Evolutionary conservation across 1,284 basidiomycete genomes (phyloP), one percentile per base, ranked within the genome.

Genomic region (Dichomitus squalens): DNA sequence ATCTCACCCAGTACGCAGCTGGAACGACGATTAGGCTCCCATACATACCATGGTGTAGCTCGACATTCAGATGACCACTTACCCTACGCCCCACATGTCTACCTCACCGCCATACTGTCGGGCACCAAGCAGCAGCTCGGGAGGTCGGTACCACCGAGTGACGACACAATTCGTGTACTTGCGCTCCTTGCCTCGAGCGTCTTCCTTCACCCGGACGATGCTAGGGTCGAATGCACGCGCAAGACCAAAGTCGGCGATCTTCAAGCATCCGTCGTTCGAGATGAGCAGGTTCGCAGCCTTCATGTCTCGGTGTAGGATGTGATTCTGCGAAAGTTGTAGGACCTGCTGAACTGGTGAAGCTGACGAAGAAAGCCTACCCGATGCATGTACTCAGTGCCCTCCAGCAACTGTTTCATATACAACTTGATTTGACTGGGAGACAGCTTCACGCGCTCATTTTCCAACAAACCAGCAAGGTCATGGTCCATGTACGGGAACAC

Each of bases 401-500:
- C 90, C 29, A 98, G 80, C 29, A 99, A 82, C 73, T 99, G 96
- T 73, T 89, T 90, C 87, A 97, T 93, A 72, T 98, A 96, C 40
- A 97, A 77, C 77, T 99, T 99, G 76, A 98, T 95, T 59, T 93
- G 86, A 65, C 90, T 93, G 34, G 88, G 87, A 47, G 82, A 80
- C 14, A 93, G 78, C 66, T 89, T 88, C 60, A 95, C 93, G 38
- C 90, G 84, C 52, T 92, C 89, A 70, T 97, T 97, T 73, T 96
- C 92, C 52, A 99, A 76, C 49, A 99, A 75, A 1, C 97, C 97
- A 11, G 96, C 95, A 23, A 99, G 84, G 75, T 99, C 96, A 70
- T 99, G 97, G 68, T 98, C 96, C 95, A 98, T 98, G 75, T 97
- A 99, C 0, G 96, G 96, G 70, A 98, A 98, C 33, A 98, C 96